phyloP scores from a whole-genome alignment of 495 filamentous ascomycete species.

The Penicillium silybi region DNA sequence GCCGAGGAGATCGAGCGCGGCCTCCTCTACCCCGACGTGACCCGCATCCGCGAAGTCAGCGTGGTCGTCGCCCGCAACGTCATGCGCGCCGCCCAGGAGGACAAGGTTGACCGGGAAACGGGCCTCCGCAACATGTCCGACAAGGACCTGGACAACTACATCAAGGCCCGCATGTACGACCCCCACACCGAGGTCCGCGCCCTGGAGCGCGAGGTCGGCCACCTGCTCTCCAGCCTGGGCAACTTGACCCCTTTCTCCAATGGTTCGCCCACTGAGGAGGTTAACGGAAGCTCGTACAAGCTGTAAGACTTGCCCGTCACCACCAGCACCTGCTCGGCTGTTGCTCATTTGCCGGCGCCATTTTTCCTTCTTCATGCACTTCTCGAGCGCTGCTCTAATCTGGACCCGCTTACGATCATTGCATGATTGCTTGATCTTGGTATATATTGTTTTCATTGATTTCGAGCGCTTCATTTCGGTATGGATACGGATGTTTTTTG shows the following conservation, averaged over 20 bases:
- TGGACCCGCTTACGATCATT: slow-evolving; percentile 14
- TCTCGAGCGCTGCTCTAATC: slow-evolving; percentile 6
- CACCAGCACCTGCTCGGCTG: background rate
- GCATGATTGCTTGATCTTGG: slow-evolving; percentile 13
- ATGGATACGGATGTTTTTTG: slow-evolving; percentile 11
- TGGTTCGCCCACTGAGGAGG: slow-evolving; percentile 31
- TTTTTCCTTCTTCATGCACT: background rate
- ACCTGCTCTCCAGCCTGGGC: slow-evolving; percentile 43
- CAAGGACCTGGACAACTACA: slow-evolving; percentile 70
- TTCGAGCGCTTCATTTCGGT: slow-evolving; percentile 23
- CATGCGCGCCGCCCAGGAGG: slow-evolving; percentile 83
- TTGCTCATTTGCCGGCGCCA: background rate
- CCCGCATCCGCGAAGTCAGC: slow-evolving; percentile 85
- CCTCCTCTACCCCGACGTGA: slow-evolving; percentile 90
- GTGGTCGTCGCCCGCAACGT: slow-evolving; percentile 85
- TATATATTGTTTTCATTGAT: slow-evolving; percentile 13
- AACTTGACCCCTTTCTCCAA: slow-evolving; percentile 24
- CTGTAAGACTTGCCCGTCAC: slow-evolving; percentile 29
- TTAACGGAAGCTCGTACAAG: slow-evolving; percentile 39
- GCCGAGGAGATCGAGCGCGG: slow-evolving; percentile 74
- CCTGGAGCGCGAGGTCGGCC: slow-evolving; percentile 50
- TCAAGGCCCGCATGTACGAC: slow-evolving; percentile 79
- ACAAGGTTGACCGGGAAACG: slow-evolving; percentile 77
- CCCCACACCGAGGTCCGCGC: slow-evolving; percentile 61
- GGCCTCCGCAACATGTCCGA: slow-evolving; percentile 67